A percentile compares a stretch with the other conserved stretches of the same genome.
Conservation (phyloP, 371 early-diverging fungal genomes). For the Mycotypha africana region DNA sequence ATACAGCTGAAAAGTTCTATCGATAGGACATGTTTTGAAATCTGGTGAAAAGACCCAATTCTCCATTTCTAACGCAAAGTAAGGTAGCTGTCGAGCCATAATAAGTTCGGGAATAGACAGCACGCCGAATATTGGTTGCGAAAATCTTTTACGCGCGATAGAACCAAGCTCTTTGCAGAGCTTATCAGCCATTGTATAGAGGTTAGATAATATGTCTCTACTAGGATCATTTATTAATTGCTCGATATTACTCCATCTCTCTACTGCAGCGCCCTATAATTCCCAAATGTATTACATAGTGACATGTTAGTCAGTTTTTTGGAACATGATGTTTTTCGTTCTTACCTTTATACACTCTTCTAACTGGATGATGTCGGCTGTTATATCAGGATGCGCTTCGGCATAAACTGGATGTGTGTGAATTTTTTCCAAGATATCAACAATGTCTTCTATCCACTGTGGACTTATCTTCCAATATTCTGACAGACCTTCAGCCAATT, state of each 20-base stretch:
- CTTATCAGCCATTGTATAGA: conserved; percentile 17
- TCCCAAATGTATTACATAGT: too few relatives aligned
- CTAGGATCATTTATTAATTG: conserved; percentile 6
- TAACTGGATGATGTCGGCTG: conserved; percentile 12
- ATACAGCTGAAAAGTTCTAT: conserved; percentile 27
- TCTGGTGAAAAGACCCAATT: conserved; percentile 23
- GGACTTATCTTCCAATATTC: conserved; percentile 29
- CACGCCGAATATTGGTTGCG: conserved; percentile 1
- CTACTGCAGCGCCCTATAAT: conserved; percentile 24
- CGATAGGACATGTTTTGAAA: conserved; percentile 19
- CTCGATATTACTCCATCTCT: conserved; percentile 25
- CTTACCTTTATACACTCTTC: conserved; percentile 25
- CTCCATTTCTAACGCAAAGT: conserved; percentile 36
- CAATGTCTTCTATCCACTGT: conserved; percentile 18
- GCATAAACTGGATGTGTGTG: conserved; percentile 19
- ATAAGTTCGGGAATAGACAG: conserved; percentile 21
- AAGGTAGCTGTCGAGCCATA: conserved; percentile 30
- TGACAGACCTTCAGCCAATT: conserved; percentile 12
- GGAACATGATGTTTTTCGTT: not conserved
- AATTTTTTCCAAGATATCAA: conserved; percentile 16
- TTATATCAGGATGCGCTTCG: conserved; percentile 12
- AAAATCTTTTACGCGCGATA: conserved; percentile 12
- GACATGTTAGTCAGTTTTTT: too few relatives aligned
- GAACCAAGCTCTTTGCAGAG: conserved; percentile 17
- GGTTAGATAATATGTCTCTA: conserved; percentile 11